Evolutionary conservation across 352 stramenopile species (phyloP), one percentile per base, ranked within the genome.

Genomic region (Phytophthora fragariaefolia): DNA sequence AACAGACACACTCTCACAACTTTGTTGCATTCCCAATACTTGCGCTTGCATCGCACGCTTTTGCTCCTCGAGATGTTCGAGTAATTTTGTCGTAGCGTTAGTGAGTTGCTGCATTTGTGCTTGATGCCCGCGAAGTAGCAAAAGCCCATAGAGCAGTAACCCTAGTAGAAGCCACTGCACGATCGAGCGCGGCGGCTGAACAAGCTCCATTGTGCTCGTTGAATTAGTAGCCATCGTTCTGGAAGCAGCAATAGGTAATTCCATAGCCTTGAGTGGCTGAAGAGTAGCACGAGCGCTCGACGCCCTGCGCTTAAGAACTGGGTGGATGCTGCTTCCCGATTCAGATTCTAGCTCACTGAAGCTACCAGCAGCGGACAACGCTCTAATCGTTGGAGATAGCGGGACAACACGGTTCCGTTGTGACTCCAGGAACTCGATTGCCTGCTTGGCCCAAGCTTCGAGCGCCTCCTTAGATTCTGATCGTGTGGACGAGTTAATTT

Each of bases 401-500:
- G 53, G 48, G 10, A 69, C 40, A 0, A 73, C 23, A 10, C 62
- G 68, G 53, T 80, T 69, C 49, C 61, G 43, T 34, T 85, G 77
- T 0, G 46, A 71, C 54, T 79, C 66, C 4, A 91, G 55, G 49
- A 83, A 81, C 32, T 82, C 58, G 24, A 85, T 75, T 1, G 83
- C 76, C 38, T 84, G 72, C 36, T 81, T 81, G 12, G 76, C 66
- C 85, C 85, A 93, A 3, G 72, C 56, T 52, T 91, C 82, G 2
- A 89, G 56, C 8, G 80, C 83, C 49, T 94, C 83, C 59, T 89
- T 91, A 10, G 77, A 87, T 56, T 94, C 85, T 1, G 83, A 90
- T 24, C 77, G 63, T 1, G 85, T 91, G 3, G 83, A 92, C 49
- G 85, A 94, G 43, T 88, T 82, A 42, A 94, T 94, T 49, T 94